Conservation (phyloP, 2,329 filamentous ascomycete genomes). For the Colletotrichum gloeosporioides region DNA sequence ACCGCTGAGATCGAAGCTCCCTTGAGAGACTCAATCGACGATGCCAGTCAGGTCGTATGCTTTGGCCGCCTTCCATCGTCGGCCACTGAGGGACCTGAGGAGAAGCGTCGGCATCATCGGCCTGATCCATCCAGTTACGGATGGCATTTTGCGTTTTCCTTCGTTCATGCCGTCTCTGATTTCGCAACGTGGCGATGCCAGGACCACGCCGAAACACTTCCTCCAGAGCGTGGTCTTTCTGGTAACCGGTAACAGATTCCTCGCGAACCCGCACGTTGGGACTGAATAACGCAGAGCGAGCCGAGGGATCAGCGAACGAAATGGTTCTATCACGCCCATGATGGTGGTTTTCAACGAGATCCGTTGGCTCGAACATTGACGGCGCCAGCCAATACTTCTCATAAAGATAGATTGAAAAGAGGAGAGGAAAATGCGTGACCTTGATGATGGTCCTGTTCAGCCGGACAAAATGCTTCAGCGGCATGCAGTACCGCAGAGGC, state of each 20-base stretch:
- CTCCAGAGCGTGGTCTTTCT: slow-evolving; percentile 88
- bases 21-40: slow-evolving; percentile 59
- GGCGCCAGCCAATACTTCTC: slow-evolving; percentile 80
- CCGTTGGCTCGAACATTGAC: slow-evolving; percentile 80
- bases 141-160: slow-evolving; percentile 82
- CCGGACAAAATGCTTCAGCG: slow-evolving; percentile 81
- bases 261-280: slow-evolving; percentile 76
- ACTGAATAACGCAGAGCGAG: slow-evolving; percentile 72
- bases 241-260: slow-evolving; percentile 85
- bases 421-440: slow-evolving; percentile 83
- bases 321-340: slow-evolving; percentile 54
- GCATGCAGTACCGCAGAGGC: slow-evolving; percentile 80
- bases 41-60: slow-evolving; percentile 48
- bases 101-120: slow-evolving; percentile 56
- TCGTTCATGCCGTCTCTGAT: slow-evolving; percentile 66
- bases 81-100: slow-evolving; percentile 53
- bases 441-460: slow-evolving; percentile 94
- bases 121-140: slow-evolving; percentile 86
- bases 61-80: slow-evolving; percentile 49
- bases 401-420: slow-evolving; percentile 87
- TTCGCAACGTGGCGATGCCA: slow-evolving; percentile 65
- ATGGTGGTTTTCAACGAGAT: slow-evolving; percentile 77
- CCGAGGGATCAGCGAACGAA: slow-evolving; percentile 62
- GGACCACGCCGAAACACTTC: slow-evolving; percentile 85
- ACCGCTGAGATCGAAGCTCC: slow-evolving; percentile 49